Evolutionary conservation across 306 rosid species (phyloP), one percentile per base, ranked within the genome.

Genomic region (Quercus alba): DNA sequence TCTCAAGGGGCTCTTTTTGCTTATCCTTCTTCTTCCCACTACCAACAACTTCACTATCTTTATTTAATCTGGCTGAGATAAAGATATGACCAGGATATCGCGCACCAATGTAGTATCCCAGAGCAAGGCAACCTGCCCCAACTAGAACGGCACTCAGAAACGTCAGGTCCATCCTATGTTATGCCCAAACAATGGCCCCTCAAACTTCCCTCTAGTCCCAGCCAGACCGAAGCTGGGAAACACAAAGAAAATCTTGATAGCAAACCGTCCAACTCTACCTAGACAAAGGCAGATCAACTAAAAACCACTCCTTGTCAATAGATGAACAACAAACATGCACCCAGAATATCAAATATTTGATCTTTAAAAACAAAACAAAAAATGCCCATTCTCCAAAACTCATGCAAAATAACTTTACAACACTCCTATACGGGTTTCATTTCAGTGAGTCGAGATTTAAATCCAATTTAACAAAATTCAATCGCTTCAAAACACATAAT

Each of bases 41-140:
- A 21, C 75, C 79, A 66, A 76, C 76, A 68, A 75, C 68, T 4
- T 90, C 72, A 72, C 44, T 78, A 1, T 54, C 72, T 82, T 86
- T 86, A 56, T 81, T 44, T n/a, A 81, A 76, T 66, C 80, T 86
- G 4, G 84, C 75, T 7, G 84, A 67, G 56, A 86, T 44, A 21
- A 88, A 66, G 18, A 89, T 75, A 19, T 84, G 92, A 81, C 77
- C 80, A 30, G 92, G 97, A 77, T 84, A 87, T n/a, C 71, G 85
- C 9, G 90, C 88, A 49, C 97, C 98, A 59, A 91, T 81, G 80
- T 82, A 89, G 90, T 89, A 93, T 21, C 98, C 98, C 56, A 91
- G 71, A 77, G 97, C 98, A 57, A 94, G 91, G 84, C 94, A 94
- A 33, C 98, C 91, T 7, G 97, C 97, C 35, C 99, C 96, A 10